Evolutionary conservation across 164 flowering plant species (phyloP), one percentile per base, ranked within the genome.

Genomic region (Umbilicus rupestris): DNA sequence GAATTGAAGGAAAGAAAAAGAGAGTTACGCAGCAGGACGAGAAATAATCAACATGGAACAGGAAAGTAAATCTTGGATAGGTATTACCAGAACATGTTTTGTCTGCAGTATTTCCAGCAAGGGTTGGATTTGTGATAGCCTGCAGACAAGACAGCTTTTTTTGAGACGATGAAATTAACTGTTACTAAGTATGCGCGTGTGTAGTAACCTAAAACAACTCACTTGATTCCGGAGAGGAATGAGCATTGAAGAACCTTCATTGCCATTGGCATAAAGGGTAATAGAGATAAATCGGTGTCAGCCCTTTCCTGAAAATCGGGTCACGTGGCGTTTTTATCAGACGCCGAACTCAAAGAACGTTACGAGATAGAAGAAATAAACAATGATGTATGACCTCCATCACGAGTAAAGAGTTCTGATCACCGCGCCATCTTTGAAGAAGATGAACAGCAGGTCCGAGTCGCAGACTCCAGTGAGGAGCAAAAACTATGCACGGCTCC

Each of bases 401-500:
- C 20, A 93, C 77, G 71, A 90, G 97, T 52, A 92, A 76, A 64
- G 87, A 90, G 41, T 80, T 84, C 11, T 58, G 74, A 73, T 90
- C 86, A 29, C 74, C 73, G 70, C 78, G 39, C 97, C 96, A 92
- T n/a, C 86, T 88, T n/a, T 73, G 81, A 69, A 93, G 90, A 68
- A 93, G 80, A 72, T 90, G 91, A 72, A 84, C 86, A 72, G 69
- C 84, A 70, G 96, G 89, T 70, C 97, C 97, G 74, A 86, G 79
- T 49, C 97, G 87, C 68, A 94, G 73, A 73, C 83, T 87, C 96
- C 98, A 90, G 72, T 91, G 97, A 65, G 96, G 86, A 75, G 77
- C 78, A 74, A 94, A 84, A 37, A 91, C 88, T 24, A 93, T 83
- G 81, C 98, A 93, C 19, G 98, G 97, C 70, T 90, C 97, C 78